Conservation (phyloP, 768 basidiomycete species). For the Rhodotorula kratochvilovae region DNA sequence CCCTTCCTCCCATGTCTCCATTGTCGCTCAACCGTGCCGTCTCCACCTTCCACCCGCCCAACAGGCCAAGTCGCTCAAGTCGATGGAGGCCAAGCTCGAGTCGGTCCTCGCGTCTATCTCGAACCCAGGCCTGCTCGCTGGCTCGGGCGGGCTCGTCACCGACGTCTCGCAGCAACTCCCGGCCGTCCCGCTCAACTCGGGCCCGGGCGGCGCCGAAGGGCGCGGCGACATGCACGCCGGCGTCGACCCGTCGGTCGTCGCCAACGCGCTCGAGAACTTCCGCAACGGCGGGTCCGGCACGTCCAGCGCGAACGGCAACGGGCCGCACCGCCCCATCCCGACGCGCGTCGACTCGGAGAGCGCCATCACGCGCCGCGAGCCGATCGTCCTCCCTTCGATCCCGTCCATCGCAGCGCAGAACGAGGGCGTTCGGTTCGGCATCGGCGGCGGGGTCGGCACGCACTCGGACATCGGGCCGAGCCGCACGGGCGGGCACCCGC, state of each 20-base stretch:
- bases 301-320: not conserved
- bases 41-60: not conserved
- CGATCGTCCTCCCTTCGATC: conserved; percentile 25
- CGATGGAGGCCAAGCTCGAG: conserved; percentile 90
- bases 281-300: not conserved
- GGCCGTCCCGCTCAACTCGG: conserved; percentile 21
- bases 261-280: conserved; percentile 22
- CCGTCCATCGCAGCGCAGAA: not conserved
- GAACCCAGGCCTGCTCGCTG: conserved; percentile 30
- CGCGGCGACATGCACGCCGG: conserved; percentile 30
- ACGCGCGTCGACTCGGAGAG: conserved; percentile 12
- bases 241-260: conserved; percentile 22
- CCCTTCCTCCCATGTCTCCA: too few species aligned
- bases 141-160: conserved; percentile 29
- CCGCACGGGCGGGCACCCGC: conserved; percentile 1
- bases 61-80: conserved; percentile 59
- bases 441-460: conserved; percentile 25
- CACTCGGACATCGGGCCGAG: conserved; percentile 12
- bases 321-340: not conserved
- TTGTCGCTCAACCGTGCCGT: too few species aligned
- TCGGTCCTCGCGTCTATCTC: conserved; percentile 76
- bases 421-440: conserved; percentile 16
- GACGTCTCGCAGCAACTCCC: conserved; percentile 13
- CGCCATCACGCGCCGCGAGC: conserved; percentile 22
- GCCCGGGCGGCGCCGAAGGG: conserved; percentile 25